Evolutionary conservation across 129 eudicot species (phyloP), one percentile per base, ranked within the genome.

Genomic region (Escallonia rubra): DNA sequence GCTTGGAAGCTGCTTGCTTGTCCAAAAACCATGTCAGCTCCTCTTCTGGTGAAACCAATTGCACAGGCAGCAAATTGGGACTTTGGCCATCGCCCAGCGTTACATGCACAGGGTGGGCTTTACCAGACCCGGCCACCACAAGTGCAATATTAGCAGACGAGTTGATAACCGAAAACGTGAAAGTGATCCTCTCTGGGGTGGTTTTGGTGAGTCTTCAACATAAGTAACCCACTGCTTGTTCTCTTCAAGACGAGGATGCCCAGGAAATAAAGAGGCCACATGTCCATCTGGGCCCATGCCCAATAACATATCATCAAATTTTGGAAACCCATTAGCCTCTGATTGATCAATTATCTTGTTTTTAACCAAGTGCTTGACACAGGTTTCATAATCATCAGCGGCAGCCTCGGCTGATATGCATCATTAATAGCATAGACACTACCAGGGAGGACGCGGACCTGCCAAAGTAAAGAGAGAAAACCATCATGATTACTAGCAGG

Each of bases 261-360:
- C 86, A 0, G 95, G 95, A 62, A 87, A 90, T 45, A 90, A 65
- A 55, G 95, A 90, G 4, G 97, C 97, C 16, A 87, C 66, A 57
- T 90, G 95, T 51, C 97, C 97, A 57, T 90, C 95, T 2, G 91
- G 89, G 59, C 97, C 97, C 91, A 90, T 87, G 38, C 95, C 97
- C 65, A 90, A 64, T 7, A 90, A 80, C 86, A 87, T 87, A 23
- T 84, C 75, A 72, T 91, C 97, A 3, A 91, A 91, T 59, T 88
- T 87, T 7, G 97, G 97, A 49, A 86, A 70, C 14, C 86, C 78
- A 3, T 63, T 85, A 8, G 74, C 34, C 11, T 71, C 58, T 0
- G 96, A 88, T 10, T 73, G 61, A 58, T 67, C 78, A 34, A 91
- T 65, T 48, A 67, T 78, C 51, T 72, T 72, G 10, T 69, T 81